Evolutionary conservation across 1,139 yeast species (phyloP).

Genomic region (Arxiozyma heterogenica): DNA sequence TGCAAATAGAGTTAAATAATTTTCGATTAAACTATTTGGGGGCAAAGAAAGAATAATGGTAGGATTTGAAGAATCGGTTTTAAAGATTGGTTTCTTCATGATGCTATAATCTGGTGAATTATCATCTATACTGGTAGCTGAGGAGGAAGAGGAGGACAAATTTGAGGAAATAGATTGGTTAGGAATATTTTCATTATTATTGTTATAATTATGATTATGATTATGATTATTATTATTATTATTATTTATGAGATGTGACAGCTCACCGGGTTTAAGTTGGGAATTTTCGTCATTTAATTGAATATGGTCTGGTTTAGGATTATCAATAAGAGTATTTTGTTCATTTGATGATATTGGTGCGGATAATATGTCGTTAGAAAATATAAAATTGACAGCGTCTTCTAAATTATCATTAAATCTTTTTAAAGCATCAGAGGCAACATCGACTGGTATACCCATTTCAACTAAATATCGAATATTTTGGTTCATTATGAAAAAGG

Average conservation of each 20-base stretch:
- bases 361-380: slow-evolving; percentile 7
- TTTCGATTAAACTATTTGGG: slow-evolving; percentile 18
- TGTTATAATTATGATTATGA: too few species aligned
- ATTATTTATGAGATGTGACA: slow-evolving; percentile 7
- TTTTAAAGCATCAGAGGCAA: slow-evolving; percentile 22
- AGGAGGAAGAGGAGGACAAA: not conserved
- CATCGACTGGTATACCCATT: slow-evolving; percentile 26
- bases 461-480: slow-evolving; percentile 15
- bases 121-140: not conserved
- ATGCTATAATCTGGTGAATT: slow-evolving; percentile 8
- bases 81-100: slow-evolving; percentile 7
- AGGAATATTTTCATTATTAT: not conserved
- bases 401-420: slow-evolving; percentile 22
- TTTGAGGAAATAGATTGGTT: not conserved
- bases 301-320: not conserved
- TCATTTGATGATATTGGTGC: not conserved
- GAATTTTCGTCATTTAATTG: not conserved
- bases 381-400: slow-evolving; percentile 25
- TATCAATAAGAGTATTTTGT: not conserved
- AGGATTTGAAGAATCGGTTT: slow-evolving; percentile 15
- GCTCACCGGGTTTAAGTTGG: slow-evolving; percentile 11
- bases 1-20: slow-evolving; percentile 24
- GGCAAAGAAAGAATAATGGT: slow-evolving; percentile 22
- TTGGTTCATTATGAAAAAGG: not conserved
- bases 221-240: slow-evolving; percentile 1